These are phyloP conservation scores for Microthyrium microscopicum DNA, from an alignment of 2,329 filamentous ascomycete species.

Conservation along the genomic window DNA sequence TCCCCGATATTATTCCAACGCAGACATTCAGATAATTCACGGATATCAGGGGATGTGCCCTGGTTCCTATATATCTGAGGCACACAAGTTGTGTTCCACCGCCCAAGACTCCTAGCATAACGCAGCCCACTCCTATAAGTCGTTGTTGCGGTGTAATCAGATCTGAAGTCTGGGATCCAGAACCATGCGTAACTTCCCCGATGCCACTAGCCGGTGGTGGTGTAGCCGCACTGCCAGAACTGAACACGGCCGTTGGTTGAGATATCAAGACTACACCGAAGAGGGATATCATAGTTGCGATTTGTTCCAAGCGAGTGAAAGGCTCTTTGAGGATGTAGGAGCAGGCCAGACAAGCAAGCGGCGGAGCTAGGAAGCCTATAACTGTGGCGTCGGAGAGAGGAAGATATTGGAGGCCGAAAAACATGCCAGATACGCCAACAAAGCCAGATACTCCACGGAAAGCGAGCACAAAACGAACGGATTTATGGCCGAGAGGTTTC, in stretches of 20 bases:
- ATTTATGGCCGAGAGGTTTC: constrained; percentile 51
- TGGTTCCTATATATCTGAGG: constrained; percentile 63
- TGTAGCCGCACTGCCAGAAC: constrained; percentile 6
- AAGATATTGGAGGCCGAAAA: constrained; percentile 52
- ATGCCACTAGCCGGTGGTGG: constrained; percentile 1
- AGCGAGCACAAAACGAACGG: constrained; percentile 51
- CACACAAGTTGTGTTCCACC: constrained; percentile 56
- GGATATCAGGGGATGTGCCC: constrained; percentile 66
- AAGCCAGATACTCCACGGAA: constrained; percentile 53
- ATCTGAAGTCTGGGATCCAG: constrained; percentile 18
- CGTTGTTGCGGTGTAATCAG: constrained; percentile 45
- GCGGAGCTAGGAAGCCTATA: constrained; percentile 71
- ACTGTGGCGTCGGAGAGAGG: constrained; percentile 78
- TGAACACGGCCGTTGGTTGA: constrained; percentile 45
- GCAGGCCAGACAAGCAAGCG: constrained; percentile 63
- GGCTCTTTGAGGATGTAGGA: constrained; percentile 60
- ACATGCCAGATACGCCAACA: constrained; percentile 31
- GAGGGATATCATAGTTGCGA: constrained; percentile 59
- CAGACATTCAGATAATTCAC: constrained; percentile 69
- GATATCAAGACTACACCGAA: constrained; percentile 73
- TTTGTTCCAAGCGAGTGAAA: constrained; percentile 60
- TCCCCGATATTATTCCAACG: constrained; percentile 49
- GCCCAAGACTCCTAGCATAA: constrained; percentile 62
- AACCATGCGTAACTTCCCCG: neutral
- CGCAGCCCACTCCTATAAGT: constrained; percentile 51